A percentile compares a stretch with the other conserved stretches of the same genome.
These are phyloP conservation scores for Huntiella decipiens DNA, from an alignment of 2,329 filamentous ascomycete genomes.

Conservation along the genomic window DNA sequence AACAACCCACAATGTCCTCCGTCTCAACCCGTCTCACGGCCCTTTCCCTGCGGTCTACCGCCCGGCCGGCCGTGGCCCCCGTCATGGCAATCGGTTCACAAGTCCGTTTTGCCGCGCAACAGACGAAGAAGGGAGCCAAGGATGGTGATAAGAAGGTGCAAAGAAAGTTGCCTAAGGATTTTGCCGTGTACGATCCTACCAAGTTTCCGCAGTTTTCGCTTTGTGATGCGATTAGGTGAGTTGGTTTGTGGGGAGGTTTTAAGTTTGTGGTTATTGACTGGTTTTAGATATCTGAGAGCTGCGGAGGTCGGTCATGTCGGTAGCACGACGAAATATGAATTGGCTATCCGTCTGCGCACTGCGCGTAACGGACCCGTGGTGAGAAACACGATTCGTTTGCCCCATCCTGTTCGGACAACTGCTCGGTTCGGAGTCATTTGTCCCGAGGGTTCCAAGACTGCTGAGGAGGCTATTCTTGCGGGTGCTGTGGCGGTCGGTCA, in stretches of 20 bases:
- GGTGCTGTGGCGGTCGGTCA: conserved; percentile 76
- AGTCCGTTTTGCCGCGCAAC: conserved; percentile 10
- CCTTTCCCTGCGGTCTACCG: conserved; percentile 1
- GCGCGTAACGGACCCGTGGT: conserved; percentile 72
- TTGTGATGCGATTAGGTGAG: conserved; percentile 80
- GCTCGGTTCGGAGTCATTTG: conserved; percentile 80
- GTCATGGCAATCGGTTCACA: conserved; percentile 5
- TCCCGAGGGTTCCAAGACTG: conserved; percentile 57
- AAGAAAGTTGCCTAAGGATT: conserved; percentile 44
- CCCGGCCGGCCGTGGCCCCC: background rate
- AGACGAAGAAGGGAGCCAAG: conserved; percentile 11
- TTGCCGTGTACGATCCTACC: conserved; percentile 46
- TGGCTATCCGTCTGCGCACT: conserved; percentile 66
- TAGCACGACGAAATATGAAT: conserved; percentile 64
- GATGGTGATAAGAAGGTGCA: conserved; percentile 27
- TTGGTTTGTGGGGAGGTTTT: background rate
- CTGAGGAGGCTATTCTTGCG: conserved; percentile 52
- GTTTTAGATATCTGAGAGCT: conserved; percentile 42
- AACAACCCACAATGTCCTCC: background rate
- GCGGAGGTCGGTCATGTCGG: conserved; percentile 74
- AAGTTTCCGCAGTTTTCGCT: conserved; percentile 53
- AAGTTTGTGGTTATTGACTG: conserved; percentile 1
- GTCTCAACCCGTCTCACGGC: background rate
- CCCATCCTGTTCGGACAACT: conserved; percentile 77
- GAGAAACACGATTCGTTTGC: conserved; percentile 72